A percentile compares a stretch with the other conserved stretches of the same genome.
phyloP scores from a whole-genome alignment of 75 land plant genomes.

The Cryptomeria japonica region DNA sequence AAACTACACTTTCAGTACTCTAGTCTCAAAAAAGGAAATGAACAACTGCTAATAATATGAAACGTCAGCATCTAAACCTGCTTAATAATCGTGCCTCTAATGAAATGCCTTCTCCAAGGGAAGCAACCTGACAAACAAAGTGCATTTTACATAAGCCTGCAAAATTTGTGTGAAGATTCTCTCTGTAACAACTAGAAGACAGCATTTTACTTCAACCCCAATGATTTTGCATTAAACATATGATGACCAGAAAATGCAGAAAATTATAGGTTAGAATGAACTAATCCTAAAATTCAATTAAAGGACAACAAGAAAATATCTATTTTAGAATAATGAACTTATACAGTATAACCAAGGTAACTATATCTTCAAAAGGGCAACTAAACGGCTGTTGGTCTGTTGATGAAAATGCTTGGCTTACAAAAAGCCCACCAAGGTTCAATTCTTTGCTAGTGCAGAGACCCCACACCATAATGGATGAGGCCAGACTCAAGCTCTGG shows the following conservation, averaged over 20 bases:
- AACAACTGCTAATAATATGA: neutral
- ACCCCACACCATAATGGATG: too few species aligned
- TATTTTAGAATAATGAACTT: neutral
- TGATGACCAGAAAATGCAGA: neutral
- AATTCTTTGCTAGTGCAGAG: too few species aligned
- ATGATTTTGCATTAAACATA: constrained; percentile 1
- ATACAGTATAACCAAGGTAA: neutral
- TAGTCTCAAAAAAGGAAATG: neutral
- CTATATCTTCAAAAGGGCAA: neutral
- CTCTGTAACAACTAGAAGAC: neutral
- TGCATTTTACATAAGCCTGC: neutral
- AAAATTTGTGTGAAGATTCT: neutral
- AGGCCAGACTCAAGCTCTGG: too few species aligned
- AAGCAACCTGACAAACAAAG: constrained; percentile 50
- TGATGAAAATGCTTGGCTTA: too few species aligned
- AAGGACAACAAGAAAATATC: neutral
- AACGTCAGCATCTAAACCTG: constrained; percentile 37
- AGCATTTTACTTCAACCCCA: neutral
- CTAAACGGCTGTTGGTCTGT: too few species aligned
- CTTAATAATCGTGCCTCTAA: constrained; percentile 79
- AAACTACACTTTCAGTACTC: neutral
- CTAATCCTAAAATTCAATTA: neutral
- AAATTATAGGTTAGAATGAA: neutral
- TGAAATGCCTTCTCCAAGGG: constrained; percentile 85
- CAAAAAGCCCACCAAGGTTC: too few species aligned